Conservation (phyloP, 2,329 filamentous ascomycete species). For the Aspergillus aculeatus region DNA sequence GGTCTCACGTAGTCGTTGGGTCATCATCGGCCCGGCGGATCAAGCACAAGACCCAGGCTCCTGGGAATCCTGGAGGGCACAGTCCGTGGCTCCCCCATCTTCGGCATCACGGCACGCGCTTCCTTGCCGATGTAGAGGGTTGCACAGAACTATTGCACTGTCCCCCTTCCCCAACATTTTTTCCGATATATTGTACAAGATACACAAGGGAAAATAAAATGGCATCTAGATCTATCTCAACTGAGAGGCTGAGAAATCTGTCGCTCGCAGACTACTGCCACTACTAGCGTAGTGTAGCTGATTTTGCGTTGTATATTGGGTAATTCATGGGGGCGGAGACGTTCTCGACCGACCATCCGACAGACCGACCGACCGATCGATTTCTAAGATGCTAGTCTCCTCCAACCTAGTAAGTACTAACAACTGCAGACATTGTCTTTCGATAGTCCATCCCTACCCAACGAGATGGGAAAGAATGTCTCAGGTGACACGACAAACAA, state of each 20-base stretch:
- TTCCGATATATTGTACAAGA: no score
- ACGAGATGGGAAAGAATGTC: neutral
- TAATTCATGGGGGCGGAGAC: neutral
- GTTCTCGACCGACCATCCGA: slow-evolving; percentile 4
- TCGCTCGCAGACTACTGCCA: no score
- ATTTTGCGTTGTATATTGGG: neutral
- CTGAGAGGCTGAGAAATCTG: no score
- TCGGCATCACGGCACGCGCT: slow-evolving; percentile 12
- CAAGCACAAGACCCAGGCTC: neutral
- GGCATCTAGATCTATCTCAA: no score
- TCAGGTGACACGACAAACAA: neutral
- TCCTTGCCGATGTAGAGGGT: slow-evolving; percentile 2
- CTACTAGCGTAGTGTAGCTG: neutral
- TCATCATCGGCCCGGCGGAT: slow-evolving; percentile 18
- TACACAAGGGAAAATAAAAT: no score
- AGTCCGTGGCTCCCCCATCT: neutral
- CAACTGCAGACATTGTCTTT: no score
- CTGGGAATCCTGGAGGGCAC: no score
- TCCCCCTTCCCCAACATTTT: neutral
- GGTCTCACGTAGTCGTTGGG: slow-evolving; percentile 6
- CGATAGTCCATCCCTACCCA: neutral
- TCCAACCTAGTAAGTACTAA: no score
- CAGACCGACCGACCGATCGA: neutral
- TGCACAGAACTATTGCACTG: neutral
- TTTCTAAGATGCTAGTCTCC: neutral